Percentiles rank a stretch among this genome's conserved stretches.
Conservation (phyloP, 1,284 basidiomycete species). For the Schizophyllum commune region DNA sequence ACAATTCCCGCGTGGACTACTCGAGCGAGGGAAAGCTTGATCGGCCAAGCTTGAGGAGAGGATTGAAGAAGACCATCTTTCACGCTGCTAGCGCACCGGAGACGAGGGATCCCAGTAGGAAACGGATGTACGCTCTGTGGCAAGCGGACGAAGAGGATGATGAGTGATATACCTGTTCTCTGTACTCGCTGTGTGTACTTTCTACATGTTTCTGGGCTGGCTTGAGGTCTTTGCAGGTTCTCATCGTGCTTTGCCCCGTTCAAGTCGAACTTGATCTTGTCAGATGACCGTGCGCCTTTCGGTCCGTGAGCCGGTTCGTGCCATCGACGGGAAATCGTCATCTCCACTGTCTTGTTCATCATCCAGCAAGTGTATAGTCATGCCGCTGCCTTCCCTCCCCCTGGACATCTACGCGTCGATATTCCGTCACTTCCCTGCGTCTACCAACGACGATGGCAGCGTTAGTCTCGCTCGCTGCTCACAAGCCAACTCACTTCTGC, state of each 20-base stretch:
- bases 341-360: neutral
- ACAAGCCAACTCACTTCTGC: conserved; percentile 18
- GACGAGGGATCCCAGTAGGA: conserved; percentile 71
- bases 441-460: conserved; percentile 16
- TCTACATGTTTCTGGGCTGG: neutral
- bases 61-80: conserved; percentile 62
- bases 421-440: conserved; percentile 21
- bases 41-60: conserved; percentile 39
- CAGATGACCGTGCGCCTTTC: neutral
- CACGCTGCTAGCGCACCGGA: conserved; percentile 67
- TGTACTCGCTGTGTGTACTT: neutral
- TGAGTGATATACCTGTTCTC: neutral
- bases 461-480: conserved; percentile 22
- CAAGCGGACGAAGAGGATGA: conserved; percentile 39
- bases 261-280: neutral
- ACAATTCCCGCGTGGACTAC: conserved; percentile 41
- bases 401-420: conserved; percentile 16
- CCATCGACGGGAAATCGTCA: neutral
- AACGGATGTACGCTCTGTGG: conserved; percentile 80
- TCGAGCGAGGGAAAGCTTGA: conserved; percentile 30
- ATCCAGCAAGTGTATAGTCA: neutral
- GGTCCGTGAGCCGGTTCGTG: neutral
- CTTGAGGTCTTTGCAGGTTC: neutral
- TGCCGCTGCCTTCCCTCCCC: conserved; percentile 8
- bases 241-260: neutral